Evolutionary conservation across 2,329 filamentous ascomycete species (phyloP).

Genomic region (Macrophomina tecta): DNA sequence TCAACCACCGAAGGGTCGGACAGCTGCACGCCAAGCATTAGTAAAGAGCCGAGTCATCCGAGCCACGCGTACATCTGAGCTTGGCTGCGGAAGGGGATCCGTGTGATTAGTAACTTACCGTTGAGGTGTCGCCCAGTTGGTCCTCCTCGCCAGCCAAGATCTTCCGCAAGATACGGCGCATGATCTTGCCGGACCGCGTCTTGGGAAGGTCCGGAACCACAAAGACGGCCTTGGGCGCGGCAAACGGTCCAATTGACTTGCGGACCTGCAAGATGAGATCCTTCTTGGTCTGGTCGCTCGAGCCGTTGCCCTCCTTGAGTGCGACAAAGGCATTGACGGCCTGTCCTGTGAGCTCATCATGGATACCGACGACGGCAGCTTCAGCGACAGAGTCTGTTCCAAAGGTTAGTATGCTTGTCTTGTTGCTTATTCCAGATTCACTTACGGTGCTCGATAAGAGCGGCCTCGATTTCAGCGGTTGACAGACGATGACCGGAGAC

Average conservation of each 20-base stretch:
- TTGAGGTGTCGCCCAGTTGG: constrained; percentile 90
- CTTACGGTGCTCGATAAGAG: constrained; percentile 84
- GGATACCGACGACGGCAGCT: constrained; percentile 90
- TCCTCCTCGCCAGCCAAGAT: constrained; percentile 97
- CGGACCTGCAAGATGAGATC: constrained; percentile 93
- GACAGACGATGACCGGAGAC: constrained; percentile 95
- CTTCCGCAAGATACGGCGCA: constrained; percentile 96
- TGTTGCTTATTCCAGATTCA: constrained; percentile 21
- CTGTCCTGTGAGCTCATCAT: constrained; percentile 94
- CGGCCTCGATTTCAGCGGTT: constrained; percentile 97
- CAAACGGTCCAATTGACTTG: constrained; percentile 97
- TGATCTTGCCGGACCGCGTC: constrained; percentile 98
- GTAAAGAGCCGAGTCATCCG: constrained; percentile 19
- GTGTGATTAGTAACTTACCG: constrained; percentile 62
- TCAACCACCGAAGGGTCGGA: constrained; percentile 89
- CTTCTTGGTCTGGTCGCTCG: constrained; percentile 82
- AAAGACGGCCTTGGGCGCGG: constrained; percentile 91
- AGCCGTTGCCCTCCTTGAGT: constrained; percentile 82
- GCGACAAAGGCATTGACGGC: constrained; percentile 96
- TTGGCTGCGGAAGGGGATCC: constrained; percentile 11
- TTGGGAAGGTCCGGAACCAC: constrained; percentile 94
- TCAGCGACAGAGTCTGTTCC: constrained; percentile 75
- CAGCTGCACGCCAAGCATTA: constrained; percentile 60
- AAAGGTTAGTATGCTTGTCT: constrained; percentile 32
- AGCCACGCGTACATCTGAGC: constrained; percentile 21